Evolutionary conservation across 768 basidiomycete genomes (phyloP), one percentile per base, ranked within the genome.

Genomic region (Amanita muscaria): DNA sequence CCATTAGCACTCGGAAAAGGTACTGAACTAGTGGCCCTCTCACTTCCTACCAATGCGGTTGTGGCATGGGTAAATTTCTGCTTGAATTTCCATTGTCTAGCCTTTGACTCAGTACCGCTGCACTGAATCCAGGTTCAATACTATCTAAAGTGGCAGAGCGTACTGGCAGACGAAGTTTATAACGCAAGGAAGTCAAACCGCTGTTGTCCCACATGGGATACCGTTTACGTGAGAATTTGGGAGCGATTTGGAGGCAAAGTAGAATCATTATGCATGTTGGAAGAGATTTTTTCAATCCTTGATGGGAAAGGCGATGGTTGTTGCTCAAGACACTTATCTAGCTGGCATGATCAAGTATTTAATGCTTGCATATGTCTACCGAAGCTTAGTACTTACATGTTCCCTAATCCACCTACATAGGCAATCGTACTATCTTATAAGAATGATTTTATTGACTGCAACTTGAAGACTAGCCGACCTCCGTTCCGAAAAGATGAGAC

Each of bases 51-150:
- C 6, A 22, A 23, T 1, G 25, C 23, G 8, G 40, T 25, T n/a
- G 11, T 30, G 12, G 40, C 24, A 40, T 40, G 40, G 40, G 40
- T 40, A 40, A 40, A 40, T 25, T 40, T n/a, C 8, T n/a, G 5
- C 4, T 40, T n/a, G 3, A 29, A 8, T 25, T 15, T 3, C 11
- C 1, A 6, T 24, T 42, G 10, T n/a, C 30, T 31, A 15, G 12
- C 27, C n/a, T 3, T 40, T 29, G 24, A 15, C n/a, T n/a, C n/a
- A n/a, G n/a, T n/a, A n/a, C n/a, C n/a, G n/a, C n/a, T n/a, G n/a
- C n/a, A n/a, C n/a, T n/a, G n/a, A n/a, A n/a, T n/a, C 19, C n/a
- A 40, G 40, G 40, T 40, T 6, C 24, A 40, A 24, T 40, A 40
- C 29, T 40, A 40, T 29, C 24, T 18, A 9, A 7, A 15, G 23